A percentile compares a stretch with the other conserved stretches of the same genome.
Conservation (phyloP, 179 eudicot species). For the Spergularia azorica region DNA sequence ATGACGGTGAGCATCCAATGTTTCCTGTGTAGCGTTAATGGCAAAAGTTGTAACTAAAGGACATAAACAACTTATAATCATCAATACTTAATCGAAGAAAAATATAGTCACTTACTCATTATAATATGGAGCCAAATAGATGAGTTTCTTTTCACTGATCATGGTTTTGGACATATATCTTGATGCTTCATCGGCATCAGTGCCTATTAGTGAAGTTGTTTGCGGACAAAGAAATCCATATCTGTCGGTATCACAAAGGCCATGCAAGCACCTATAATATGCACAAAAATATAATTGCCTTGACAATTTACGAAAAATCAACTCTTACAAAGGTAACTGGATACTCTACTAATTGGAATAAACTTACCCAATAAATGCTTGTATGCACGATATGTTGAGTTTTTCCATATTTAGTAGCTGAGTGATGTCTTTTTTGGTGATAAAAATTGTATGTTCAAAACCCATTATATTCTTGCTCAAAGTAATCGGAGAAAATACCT, state of each 20-base stretch:
- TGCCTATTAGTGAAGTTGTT: neutral
- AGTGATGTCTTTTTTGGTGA: neutral
- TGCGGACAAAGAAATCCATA: constrained; percentile 4
- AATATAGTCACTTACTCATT: neutral
- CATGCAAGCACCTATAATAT: neutral
- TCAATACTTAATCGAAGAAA: too few species aligned
- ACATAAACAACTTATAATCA: too few species aligned
- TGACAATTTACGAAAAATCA: too few species aligned
- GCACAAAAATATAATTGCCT: too few species aligned
- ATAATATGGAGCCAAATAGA: neutral
- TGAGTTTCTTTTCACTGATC: neutral
- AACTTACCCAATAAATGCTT: too few species aligned
- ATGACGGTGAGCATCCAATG: neutral
- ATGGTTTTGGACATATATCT: neutral
- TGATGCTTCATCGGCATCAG: neutral
- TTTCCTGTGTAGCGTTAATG: too few species aligned
- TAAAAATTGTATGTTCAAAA: neutral
- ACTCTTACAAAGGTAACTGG: too few species aligned
- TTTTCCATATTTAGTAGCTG: too few species aligned
- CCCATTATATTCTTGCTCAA: neutral
- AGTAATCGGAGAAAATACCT: neutral
- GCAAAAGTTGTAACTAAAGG: too few species aligned
- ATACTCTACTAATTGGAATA: too few species aligned
- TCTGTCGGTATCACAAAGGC: neutral
- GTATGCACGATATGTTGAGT: too few species aligned